phyloP scores from a whole-genome alignment of 371 early-diverging fungal genomes.

The Dichotomocladium elegans region DNA sequence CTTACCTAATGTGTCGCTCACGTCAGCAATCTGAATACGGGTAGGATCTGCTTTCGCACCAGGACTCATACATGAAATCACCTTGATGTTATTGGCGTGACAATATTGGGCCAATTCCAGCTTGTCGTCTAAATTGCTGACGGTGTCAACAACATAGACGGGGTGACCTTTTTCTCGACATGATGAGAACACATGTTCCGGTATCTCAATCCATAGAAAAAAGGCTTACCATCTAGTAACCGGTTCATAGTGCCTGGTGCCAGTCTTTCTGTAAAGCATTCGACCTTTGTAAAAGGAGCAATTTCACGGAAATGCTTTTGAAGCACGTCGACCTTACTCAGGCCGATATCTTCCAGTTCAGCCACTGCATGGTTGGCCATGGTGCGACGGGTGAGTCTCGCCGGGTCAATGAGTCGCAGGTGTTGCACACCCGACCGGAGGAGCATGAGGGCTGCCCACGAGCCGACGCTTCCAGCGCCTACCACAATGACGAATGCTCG shows the following conservation, averaged over 20 bases:
- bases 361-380: constrained; percentile 91
- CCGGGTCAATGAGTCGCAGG: constrained; percentile 88
- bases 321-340: constrained; percentile 75
- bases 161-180: constrained; percentile 35
- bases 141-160: constrained; percentile 80
- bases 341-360: constrained; percentile 81
- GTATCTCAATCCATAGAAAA: constrained; percentile 9
- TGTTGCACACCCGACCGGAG: constrained; percentile 84
- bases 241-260: constrained; percentile 53
- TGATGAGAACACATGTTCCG: too few relatives aligned
- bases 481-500: constrained; percentile 84
- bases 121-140: constrained; percentile 90
- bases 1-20: constrained; percentile 78
- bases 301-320: constrained; percentile 64
- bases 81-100: constrained; percentile 57
- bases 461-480: constrained; percentile 96
- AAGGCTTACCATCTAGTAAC: constrained; percentile 57
- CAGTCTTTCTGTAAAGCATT: constrained; percentile 68
- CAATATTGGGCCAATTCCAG: constrained; percentile 83
- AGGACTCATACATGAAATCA: constrained; percentile 89
- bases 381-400: constrained; percentile 79
- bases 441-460: constrained; percentile 89
- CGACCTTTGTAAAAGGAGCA: constrained; percentile 75
- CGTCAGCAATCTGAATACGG: constrained; percentile 88
- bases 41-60: constrained; percentile 94